Conservation (phyloP, 805 yeast genomes). For the Wilhelminamyces savonicus region DNA sequence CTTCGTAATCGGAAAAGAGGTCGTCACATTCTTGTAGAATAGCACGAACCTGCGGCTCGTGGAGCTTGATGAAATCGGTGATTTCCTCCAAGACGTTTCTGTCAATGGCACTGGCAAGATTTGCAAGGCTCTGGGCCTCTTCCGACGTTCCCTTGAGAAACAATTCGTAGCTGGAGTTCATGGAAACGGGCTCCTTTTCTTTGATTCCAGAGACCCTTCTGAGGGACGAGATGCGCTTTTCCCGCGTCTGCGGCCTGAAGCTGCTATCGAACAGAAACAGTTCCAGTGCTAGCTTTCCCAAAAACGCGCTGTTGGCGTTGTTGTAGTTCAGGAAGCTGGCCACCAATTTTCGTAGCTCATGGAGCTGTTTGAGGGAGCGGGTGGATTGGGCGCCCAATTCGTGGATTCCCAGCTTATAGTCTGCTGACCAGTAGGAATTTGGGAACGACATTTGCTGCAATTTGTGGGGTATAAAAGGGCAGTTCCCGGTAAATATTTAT, state of each 20-base stretch:
- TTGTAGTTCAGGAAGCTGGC: slow-evolving; percentile 29
- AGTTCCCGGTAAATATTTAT: background rate
- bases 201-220: no score
- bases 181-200: no score
- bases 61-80: slow-evolving; percentile 27
- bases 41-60: slow-evolving; percentile 27
- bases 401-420: slow-evolving; percentile 31
- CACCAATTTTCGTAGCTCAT: slow-evolving; percentile 33
- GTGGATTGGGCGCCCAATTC: slow-evolving; percentile 21
- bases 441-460: slow-evolving; percentile 17
- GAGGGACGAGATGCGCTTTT: background rate
- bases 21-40: slow-evolving; percentile 16
- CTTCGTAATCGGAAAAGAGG: slow-evolving; percentile 18
- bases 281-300: slow-evolving; percentile 20
- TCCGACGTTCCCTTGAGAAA: slow-evolving; percentile 13
- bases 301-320: slow-evolving; percentile 28
- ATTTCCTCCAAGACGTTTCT: slow-evolving; percentile 24
- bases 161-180: slow-evolving; percentile 1
- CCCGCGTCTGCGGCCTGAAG: slow-evolving; percentile 7
- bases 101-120: slow-evolving; percentile 29
- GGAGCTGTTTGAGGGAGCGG: slow-evolving; percentile 31
- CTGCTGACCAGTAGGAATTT: slow-evolving; percentile 37
- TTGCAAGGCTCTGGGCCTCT: slow-evolving; percentile 18
- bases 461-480: background rate
- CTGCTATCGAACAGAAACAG: slow-evolving; percentile 17